A percentile compares a stretch with the other conserved stretches of the same genome.
Evolutionary conservation across 345 rosid species (phyloP).

Genomic region (Eucalyptus grandis): DNA sequence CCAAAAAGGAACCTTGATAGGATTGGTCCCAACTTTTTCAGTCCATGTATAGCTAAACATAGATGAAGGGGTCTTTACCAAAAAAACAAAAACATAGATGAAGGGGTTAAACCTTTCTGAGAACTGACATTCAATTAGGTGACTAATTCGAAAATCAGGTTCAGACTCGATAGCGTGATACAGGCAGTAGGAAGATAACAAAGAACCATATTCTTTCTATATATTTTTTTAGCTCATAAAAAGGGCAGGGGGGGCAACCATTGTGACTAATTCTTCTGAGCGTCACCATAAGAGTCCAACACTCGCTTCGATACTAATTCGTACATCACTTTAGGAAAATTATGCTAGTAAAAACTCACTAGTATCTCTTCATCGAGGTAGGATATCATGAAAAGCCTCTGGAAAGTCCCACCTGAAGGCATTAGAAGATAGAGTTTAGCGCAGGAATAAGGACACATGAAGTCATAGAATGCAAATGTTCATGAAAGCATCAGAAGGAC

Average conservation of each 20-base stretch:
- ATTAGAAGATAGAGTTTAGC: neutral
- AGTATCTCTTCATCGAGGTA: slow-evolving; percentile 93
- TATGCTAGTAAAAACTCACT: slow-evolving; percentile 24
- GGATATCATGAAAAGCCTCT: slow-evolving; percentile 91
- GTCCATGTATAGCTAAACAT: neutral
- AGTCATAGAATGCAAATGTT: neutral
- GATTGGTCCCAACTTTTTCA: neutral
- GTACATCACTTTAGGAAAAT: neutral
- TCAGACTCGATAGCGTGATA: neutral
- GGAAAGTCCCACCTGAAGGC: slow-evolving; percentile 65
- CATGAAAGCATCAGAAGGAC: neutral
- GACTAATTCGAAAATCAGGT: neutral
- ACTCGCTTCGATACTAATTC: neutral
- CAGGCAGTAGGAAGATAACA: neutral
- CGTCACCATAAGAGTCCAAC: neutral
- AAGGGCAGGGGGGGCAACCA: neutral
- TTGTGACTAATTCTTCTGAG: neutral
- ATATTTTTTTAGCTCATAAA: neutral
- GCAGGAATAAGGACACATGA: neutral
- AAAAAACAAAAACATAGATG: neutral
- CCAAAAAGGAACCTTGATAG: neutral
- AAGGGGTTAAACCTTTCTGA: neutral
- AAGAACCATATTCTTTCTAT: neutral
- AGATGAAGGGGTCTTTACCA: neutral
- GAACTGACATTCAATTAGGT: neutral